Conservation (phyloP, 2,329 filamentous ascomycete species). For the Tricladium varicosporioides region DNA sequence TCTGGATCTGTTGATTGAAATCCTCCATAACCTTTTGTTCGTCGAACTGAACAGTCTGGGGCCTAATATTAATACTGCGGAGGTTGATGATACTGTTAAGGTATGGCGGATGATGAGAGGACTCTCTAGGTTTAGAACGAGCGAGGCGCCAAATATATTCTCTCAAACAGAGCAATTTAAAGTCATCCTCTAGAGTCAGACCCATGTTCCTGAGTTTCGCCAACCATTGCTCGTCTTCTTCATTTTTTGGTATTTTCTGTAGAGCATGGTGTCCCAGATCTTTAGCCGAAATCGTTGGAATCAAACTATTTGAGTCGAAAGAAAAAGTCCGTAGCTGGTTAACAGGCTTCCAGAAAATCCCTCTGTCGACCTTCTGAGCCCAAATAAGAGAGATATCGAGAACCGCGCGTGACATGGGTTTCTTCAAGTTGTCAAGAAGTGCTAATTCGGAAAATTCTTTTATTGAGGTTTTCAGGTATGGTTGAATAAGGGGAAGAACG, state of each 20-base stretch:
- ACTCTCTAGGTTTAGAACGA: slow-evolving; percentile 53
- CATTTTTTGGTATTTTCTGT: slow-evolving; percentile 68
- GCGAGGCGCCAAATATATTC: slow-evolving; percentile 91
- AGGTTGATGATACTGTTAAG: slow-evolving; percentile 73
- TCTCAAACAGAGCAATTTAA: slow-evolving; percentile 79
- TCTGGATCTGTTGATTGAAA: slow-evolving; percentile 34
- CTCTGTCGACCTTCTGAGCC: slow-evolving; percentile 78
- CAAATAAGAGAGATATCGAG: slow-evolving; percentile 85
- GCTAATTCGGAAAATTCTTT: slow-evolving; percentile 68
- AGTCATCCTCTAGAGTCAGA: slow-evolving; percentile 78
- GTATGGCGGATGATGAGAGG: slow-evolving; percentile 32
- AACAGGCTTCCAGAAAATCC: slow-evolving; percentile 82
- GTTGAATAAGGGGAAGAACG: slow-evolving; percentile 73
- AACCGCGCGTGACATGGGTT: slow-evolving; percentile 73
- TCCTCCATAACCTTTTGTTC: slow-evolving; percentile 59
- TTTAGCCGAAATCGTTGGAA: slow-evolving; percentile 53
- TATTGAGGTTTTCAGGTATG: slow-evolving; percentile 75
- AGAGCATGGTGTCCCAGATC: slow-evolving; percentile 58
- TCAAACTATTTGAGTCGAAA: slow-evolving; percentile 54
- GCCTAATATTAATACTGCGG: slow-evolving; percentile 72
- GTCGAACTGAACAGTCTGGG: slow-evolving; percentile 91
- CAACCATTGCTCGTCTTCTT: slow-evolving; percentile 96
- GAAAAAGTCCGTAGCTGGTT: slow-evolving; percentile 70
- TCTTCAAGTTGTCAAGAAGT: slow-evolving; percentile 79
- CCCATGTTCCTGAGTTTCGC: slow-evolving; percentile 79